Percentiles rank a stretch among this genome's conserved stretches.
Conservation (phyloP, 2,329 filamentous ascomycete species). For the Ophiocordyceps sinensis region DNA sequence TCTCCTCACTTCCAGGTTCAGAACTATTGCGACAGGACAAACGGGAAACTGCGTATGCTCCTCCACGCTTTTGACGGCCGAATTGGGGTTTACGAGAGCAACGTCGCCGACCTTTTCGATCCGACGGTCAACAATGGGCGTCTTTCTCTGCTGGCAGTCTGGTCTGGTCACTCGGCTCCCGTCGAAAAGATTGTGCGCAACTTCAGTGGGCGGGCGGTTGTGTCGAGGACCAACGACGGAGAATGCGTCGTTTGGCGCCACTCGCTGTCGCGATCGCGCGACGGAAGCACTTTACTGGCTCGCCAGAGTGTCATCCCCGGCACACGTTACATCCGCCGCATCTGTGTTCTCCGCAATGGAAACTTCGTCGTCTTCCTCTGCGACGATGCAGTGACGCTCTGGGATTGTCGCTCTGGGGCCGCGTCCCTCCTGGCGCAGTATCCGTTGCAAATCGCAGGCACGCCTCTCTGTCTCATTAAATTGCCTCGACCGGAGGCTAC, state of each 20-base stretch:
- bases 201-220: conserved; percentile 62
- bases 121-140: conserved; percentile 46
- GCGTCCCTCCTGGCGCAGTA: conserved; percentile 38
- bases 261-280: conserved; percentile 2
- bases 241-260: conserved; percentile 79
- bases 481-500: conserved; percentile 49
- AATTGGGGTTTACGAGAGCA: conserved; percentile 68
- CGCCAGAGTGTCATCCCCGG: conserved; percentile 56
- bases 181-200: conserved; percentile 82
- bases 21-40: conserved; percentile 53
- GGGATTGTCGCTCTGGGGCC: conserved; percentile 54
- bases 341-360: conserved; percentile 63
- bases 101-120: conserved; percentile 69
- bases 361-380: conserved; percentile 71
- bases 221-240: conserved; percentile 65
- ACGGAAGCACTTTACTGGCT: conserved; percentile 34
- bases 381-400: conserved; percentile 55
- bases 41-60: conserved; percentile 56
- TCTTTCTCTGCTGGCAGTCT: conserved; percentile 48
- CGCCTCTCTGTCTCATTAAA: conserved; percentile 65
- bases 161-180: conserved; percentile 71
- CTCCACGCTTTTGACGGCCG: conserved; percentile 76
- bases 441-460: conserved; percentile 47
- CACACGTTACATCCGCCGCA: conserved; percentile 61
- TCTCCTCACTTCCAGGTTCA: conserved; percentile 49